These are phyloP conservation scores for Lophiostoma macrostomum DNA, from an alignment of 495 filamentous ascomycete species.

Conservation along the genomic window DNA sequence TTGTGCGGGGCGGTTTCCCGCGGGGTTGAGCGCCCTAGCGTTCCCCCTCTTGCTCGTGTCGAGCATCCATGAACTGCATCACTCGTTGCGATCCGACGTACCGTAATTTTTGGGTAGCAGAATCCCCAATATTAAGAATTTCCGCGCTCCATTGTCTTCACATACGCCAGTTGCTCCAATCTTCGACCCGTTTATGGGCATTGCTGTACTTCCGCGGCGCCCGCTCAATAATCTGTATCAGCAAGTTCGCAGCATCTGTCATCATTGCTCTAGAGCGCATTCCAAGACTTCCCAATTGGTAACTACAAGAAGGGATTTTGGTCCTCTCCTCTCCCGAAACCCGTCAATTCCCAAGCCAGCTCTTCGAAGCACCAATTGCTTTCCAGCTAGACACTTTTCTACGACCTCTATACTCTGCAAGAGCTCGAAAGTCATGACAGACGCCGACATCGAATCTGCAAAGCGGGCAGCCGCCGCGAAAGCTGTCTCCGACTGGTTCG, in stretches of 20 bases:
- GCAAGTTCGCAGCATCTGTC: constrained; percentile 22
- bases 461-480: constrained; percentile 80
- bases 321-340: neutral
- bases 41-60: too few relatives aligned
- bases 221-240: constrained; percentile 18
- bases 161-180: too few relatives aligned
- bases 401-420: neutral
- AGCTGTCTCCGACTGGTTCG: constrained; percentile 84
- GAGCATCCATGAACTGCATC: too few relatives aligned
- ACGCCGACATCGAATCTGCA: constrained; percentile 62
- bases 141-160: too few relatives aligned
- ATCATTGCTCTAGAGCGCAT: constrained; percentile 10
- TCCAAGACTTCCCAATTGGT: constrained; percentile 9
- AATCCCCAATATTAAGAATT: too few relatives aligned
- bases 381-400: constrained; percentile 1
- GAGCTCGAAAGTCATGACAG: constrained; percentile 21
- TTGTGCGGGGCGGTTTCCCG: neutral
- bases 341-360: neutral
- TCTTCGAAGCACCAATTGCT: neutral
- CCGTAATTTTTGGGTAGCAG: too few relatives aligned
- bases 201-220: constrained; percentile 1
- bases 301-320: neutral
- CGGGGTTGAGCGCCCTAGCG: neutral
- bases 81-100: too few relatives aligned
- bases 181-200: constrained; percentile 8